Percentiles rank a stretch among this genome's conserved stretches.
Evolutionary conservation across 805 yeast genomes (phyloP).

Genomic region (Ogataea populi-albae): DNA sequence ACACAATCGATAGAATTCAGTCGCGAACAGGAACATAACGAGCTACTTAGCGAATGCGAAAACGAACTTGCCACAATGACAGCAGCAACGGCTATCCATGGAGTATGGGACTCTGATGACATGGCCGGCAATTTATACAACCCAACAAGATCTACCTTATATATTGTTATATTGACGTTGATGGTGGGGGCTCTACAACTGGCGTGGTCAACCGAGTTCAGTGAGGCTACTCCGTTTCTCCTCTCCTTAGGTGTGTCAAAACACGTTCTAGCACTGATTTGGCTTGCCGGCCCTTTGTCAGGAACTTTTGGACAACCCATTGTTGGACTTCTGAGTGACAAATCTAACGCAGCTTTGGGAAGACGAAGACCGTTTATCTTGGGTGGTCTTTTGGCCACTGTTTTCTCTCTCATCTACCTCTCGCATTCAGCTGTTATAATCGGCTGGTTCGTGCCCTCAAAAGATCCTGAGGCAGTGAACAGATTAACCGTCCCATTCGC

Average conservation of each 20-base stretch:
- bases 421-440: slow-evolving; percentile 46
- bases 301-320: slow-evolving; percentile 65
- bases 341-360: slow-evolving; percentile 43
- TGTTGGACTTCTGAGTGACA: slow-evolving; percentile 57
- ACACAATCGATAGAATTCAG: too few species aligned
- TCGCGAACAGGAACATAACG: too few species aligned
- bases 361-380: slow-evolving; percentile 57
- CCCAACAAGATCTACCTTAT: slow-evolving; percentile 43
- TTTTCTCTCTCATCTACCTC: slow-evolving; percentile 41
- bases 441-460: slow-evolving; percentile 27
- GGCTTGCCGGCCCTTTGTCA: slow-evolving; percentile 67
- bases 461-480: slow-evolving; percentile 27
- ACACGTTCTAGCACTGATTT: slow-evolving; percentile 51
- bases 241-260: slow-evolving; percentile 62
- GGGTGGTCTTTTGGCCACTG: slow-evolving; percentile 50
- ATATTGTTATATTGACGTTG: slow-evolving; percentile 44
- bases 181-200: slow-evolving; percentile 58
- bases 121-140: slow-evolving; percentile 28
- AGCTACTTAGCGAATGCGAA: too few species aligned
- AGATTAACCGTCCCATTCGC: slow-evolving; percentile 46
- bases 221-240: slow-evolving; percentile 60
- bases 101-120: slow-evolving; percentile 15
- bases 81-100: too few species aligned
- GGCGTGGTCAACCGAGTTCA: slow-evolving; percentile 65
- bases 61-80: too few species aligned